Evolutionary conservation across 768 basidiomycete genomes (phyloP).

Genomic region (Trametes maxima): DNA sequence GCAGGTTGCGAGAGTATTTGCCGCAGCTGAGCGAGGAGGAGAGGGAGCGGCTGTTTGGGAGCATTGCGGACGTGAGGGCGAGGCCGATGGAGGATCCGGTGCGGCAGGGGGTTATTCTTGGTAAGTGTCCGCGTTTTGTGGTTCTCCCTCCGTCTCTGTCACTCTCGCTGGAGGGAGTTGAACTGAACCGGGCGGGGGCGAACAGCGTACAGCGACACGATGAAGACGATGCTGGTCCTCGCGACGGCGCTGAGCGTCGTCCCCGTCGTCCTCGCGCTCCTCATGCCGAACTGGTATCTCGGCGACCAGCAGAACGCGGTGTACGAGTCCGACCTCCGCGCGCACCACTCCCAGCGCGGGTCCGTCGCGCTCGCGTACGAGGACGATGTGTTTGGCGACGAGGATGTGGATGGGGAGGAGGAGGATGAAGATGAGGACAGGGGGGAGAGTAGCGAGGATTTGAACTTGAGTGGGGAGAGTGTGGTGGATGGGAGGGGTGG

Average conservation of each 20-base stretch:
- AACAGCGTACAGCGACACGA: slow-evolving; percentile 23
- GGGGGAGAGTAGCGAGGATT: neutral
- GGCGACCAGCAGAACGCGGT: slow-evolving; percentile 73
- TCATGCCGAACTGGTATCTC: slow-evolving; percentile 69
- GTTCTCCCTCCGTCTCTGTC: no score
- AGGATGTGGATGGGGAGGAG: neutral
- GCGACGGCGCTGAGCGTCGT: slow-evolving; percentile 18
- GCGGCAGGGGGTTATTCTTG: slow-evolving; percentile 21
- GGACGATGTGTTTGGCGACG: neutral
- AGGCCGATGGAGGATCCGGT: slow-evolving; percentile 17
- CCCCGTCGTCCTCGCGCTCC: slow-evolving; percentile 17
- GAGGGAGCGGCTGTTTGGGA: slow-evolving; percentile 19
- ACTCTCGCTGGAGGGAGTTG: no score
- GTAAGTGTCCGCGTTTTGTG: slow-evolving; percentile 3
- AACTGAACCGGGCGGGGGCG: neutral
- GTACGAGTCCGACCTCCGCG: slow-evolving; percentile 37
- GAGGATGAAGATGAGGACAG: neutral
- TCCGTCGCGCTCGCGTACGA: neutral
- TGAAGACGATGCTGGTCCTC: slow-evolving; percentile 18
- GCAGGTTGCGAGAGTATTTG: slow-evolving; percentile 29
- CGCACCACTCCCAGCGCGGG: neutral
- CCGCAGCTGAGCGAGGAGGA: slow-evolving; percentile 15
- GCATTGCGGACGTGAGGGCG: slow-evolving; percentile 19
- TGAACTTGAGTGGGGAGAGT: neutral
- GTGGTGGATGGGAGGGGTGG: neutral